These are phyloP conservation scores for Hygrophoropsis aurantiaca DNA, from an alignment of 768 basidiomycete genomes.

Conservation along the genomic window DNA sequence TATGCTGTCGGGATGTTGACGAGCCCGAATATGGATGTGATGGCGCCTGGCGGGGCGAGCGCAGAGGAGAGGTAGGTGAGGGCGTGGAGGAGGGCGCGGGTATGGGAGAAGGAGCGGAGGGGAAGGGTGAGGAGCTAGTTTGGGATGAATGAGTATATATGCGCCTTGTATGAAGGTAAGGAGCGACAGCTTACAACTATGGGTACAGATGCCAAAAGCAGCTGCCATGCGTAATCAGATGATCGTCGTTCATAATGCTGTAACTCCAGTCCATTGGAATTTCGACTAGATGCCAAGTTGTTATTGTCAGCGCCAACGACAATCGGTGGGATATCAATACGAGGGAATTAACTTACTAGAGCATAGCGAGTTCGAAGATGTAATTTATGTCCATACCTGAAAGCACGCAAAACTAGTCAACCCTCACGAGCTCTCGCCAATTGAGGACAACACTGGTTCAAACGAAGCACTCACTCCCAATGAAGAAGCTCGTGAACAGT, in stretches of 20 bases:
- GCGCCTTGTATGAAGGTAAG: conserved; percentile 1
- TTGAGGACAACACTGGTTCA: no score
- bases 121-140: conserved; percentile 62
- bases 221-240: conserved; percentile 78
- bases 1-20: conserved; percentile 70
- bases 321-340: no score
- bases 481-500: conserved; percentile 69
- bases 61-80: conserved; percentile 68
- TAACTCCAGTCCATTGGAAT: conserved; percentile 62
- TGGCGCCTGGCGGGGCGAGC: conserved; percentile 63
- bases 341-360: conserved; percentile 32
- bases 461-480: conserved; percentile 49
- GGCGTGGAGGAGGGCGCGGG: conserved; percentile 63
- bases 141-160: not conserved
- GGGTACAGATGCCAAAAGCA: conserved; percentile 49
- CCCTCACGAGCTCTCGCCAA: no score
- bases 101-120: conserved; percentile 53
- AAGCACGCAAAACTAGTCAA: no score
- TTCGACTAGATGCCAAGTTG: no score
- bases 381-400: conserved; percentile 32
- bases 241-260: conserved; percentile 57
- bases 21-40: conserved; percentile 78
- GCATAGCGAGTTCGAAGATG: conserved; percentile 43
- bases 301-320: no score
- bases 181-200: conserved; percentile 56